These are phyloP conservation scores for Leishmania lainsoni DNA, from an alignment of 208 protist species.

Conservation along the genomic window DNA sequence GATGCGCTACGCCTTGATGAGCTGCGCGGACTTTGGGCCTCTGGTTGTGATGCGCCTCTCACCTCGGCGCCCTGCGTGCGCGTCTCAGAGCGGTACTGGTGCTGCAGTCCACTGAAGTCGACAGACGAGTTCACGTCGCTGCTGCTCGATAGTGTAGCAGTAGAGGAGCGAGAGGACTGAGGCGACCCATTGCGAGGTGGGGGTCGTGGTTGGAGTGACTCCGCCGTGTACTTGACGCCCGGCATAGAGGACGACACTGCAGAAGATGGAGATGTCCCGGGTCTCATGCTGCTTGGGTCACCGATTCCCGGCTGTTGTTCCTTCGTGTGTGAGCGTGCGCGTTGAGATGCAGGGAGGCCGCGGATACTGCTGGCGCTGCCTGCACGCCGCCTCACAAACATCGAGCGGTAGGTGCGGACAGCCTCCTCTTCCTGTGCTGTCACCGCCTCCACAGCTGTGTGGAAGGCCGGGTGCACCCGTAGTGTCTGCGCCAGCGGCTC, in stretches of 20 bases:
- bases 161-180: slow-evolving; percentile 3
- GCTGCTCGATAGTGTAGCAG: neutral
- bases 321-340: neutral
- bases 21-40: neutral
- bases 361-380: neutral
- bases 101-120: neutral
- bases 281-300: neutral
- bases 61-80: neutral
- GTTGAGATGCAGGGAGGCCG: neutral
- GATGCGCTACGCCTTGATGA: neutral
- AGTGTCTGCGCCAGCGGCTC: slow-evolving; percentile 44
- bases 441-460: slow-evolving; percentile 17
- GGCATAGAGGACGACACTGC: neutral
- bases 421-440: slow-evolving; percentile 31
- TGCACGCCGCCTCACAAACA: slow-evolving; percentile 5
- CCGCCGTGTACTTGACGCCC: neutral
- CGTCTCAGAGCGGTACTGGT: neutral
- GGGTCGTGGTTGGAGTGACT: neutral
- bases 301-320: neutral
- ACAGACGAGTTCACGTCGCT: neutral
- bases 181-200: neutral
- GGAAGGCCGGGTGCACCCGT: slow-evolving; percentile 30
- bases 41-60: neutral
- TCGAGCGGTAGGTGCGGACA: slow-evolving; percentile 21
- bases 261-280: neutral